These are phyloP conservation scores for Diplosphaera chodatii DNA, from an alignment of 139 green algal genomes.

Conservation along the genomic window DNA sequence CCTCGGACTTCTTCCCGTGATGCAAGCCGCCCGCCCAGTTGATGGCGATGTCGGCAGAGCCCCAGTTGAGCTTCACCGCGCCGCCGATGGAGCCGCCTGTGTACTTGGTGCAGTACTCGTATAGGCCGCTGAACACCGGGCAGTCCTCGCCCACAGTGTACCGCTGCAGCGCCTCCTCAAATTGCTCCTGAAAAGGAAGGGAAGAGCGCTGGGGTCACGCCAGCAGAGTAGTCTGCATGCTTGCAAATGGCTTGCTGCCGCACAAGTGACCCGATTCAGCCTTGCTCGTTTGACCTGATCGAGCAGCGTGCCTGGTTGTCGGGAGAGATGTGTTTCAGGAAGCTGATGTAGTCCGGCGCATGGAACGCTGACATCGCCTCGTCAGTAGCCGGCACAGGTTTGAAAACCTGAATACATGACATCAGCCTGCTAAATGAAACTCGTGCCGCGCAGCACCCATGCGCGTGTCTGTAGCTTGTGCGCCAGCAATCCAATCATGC, in stretches of 20 bases:
- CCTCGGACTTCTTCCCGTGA: slow-evolving; percentile 88
- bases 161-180: slow-evolving; percentile 22
- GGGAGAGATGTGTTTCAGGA: slow-evolving; percentile 71
- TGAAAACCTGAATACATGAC: slow-evolving; percentile 45
- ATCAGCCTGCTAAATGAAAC: too few species aligned
- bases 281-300: too few species aligned
- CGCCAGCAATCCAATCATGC: too few species aligned
- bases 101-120: slow-evolving; percentile 86
- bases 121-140: slow-evolving; percentile 95
- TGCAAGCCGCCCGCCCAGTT: slow-evolving; percentile 98
- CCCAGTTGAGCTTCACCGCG: slow-evolving; percentile 86
- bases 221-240: too few species aligned
- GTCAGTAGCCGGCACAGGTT: slow-evolving; percentile 38
- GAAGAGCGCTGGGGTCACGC: too few species aligned
- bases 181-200: slow-evolving; percentile 29
- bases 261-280: too few species aligned
- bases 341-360: slow-evolving; percentile 82
- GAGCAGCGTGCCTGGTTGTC: slow-evolving; percentile 51
- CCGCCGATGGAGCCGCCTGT: slow-evolving; percentile 83
- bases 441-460: too few species aligned
- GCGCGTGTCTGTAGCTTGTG: too few species aligned
- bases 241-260: too few species aligned
- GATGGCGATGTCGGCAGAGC: slow-evolving; percentile 80
- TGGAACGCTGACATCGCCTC: slow-evolving; percentile 81
- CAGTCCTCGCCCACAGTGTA: slow-evolving; percentile 88